Percentiles rank a stretch among this genome's conserved stretches.
phyloP scores from a whole-genome alignment of 2,329 filamentous ascomycete species.

The Pseudogymnoascus sp. region DNA sequence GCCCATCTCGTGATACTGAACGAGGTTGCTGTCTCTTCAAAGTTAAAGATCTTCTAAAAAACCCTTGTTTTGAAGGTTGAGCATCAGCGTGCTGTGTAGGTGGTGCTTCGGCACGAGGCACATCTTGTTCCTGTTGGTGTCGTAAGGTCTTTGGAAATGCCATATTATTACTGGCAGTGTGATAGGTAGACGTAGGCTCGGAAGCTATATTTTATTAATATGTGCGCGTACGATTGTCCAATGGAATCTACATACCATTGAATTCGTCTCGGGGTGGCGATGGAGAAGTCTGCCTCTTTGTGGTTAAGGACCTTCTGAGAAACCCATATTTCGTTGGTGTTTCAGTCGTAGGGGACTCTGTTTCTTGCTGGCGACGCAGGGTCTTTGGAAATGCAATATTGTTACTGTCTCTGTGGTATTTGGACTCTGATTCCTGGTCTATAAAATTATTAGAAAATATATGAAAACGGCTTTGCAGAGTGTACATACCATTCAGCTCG shows the following conservation, averaged over 20 bases:
- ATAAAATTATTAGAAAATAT: neutral
- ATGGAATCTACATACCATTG: neutral
- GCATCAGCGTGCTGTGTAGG: neutral
- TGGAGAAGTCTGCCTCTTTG: conserved; percentile 4
- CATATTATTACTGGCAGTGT: neutral
- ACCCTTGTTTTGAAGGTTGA: neutral
- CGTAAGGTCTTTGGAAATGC: neutral
- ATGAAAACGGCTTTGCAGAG: neutral
- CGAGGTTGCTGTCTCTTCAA: neutral
- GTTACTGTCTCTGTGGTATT: neutral
- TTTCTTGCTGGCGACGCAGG: neutral
- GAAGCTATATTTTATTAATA: neutral
- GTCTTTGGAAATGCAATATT: conserved; percentile 1
- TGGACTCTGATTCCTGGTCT: neutral
- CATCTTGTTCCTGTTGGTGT: neutral
- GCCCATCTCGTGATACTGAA: neutral
- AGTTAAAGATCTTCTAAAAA: conserved; percentile 4
- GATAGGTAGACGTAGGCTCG: neutral
- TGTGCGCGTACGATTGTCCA: neutral
- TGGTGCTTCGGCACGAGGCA: neutral
- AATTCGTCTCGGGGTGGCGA: neutral
- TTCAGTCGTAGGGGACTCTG: neutral
- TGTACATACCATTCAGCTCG: neutral
- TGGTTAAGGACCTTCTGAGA: neutral
- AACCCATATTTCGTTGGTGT: neutral